Evolutionary conservation across 352 stramenopile genomes (phyloP).

Genomic region (Phytophthora hybrid): DNA sequence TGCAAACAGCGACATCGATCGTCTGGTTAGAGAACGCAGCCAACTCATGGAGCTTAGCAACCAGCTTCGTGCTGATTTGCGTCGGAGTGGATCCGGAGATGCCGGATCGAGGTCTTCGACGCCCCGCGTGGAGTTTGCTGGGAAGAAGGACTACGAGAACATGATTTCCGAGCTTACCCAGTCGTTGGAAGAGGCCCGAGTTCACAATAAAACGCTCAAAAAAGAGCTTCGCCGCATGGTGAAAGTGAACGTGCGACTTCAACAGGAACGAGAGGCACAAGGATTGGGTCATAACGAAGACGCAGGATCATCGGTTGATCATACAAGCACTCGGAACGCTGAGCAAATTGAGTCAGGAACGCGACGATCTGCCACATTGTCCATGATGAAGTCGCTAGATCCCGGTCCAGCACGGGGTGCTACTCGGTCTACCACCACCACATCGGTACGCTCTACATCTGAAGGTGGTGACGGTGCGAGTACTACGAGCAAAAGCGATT

Average conservation of each 20-base stretch:
- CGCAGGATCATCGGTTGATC: neutral
- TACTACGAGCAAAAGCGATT: conserved; percentile 23
- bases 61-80: conserved; percentile 70
- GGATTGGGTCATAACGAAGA: conserved; percentile 8
- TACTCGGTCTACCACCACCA: conserved; percentile 8
- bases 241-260: conserved; percentile 62
- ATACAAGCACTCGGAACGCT: neutral
- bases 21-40: conserved; percentile 67
- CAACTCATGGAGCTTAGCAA: conserved; percentile 88
- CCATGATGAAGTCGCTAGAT: conserved; percentile 70
- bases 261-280: conserved; percentile 33
- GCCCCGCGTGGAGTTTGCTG: conserved; percentile 51
- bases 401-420: conserved; percentile 4
- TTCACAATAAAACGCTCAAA: conserved; percentile 87
- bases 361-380: conserved; percentile 61
- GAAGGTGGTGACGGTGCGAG: conserved; percentile 20
- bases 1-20: conserved; percentile 68
- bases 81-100: conserved; percentile 45
- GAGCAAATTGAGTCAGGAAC: conserved; percentile 11
- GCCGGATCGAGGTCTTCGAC: conserved; percentile 20
- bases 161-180: conserved; percentile 73
- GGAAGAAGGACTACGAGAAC: conserved; percentile 79
- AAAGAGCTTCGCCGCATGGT: conserved; percentile 81
- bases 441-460: conserved; percentile 25
- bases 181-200: conserved; percentile 69